Conservation (phyloP, 2,329 filamentous ascomycete species). For the Aureobasidium mangrovei region DNA sequence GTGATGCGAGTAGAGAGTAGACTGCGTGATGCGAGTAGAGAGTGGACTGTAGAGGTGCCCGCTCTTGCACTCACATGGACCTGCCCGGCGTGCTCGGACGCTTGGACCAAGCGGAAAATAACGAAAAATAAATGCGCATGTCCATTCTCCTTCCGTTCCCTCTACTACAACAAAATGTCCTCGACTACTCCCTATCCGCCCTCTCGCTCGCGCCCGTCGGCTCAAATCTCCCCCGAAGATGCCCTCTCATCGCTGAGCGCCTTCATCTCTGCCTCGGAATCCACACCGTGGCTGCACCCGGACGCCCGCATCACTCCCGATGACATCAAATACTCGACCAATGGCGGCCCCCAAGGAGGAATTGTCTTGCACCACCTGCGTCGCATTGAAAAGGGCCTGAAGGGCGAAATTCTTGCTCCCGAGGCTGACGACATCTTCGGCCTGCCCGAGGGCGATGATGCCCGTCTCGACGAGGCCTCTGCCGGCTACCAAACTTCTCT, state of each 20-base stretch:
- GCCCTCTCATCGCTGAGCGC: constrained; percentile 31
- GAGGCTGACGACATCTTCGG: constrained; percentile 23
- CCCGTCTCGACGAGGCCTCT: neutral
- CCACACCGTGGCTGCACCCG: constrained; percentile 39
- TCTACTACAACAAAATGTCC: constrained; percentile 8
- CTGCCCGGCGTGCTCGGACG: neutral
- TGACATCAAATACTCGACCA: constrained; percentile 35
- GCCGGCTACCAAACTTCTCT: constrained; percentile 13
- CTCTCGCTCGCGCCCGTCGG: constrained; percentile 25
- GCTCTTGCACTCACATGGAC: neutral
- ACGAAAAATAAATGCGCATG: neutral
- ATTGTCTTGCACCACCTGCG: constrained; percentile 46
- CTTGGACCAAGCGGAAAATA: neutral
- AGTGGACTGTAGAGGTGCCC: neutral
- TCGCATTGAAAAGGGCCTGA: constrained; percentile 44
- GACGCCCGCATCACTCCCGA: constrained; percentile 37
- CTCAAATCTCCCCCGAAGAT: constrained; percentile 25
- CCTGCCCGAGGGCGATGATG: neutral
- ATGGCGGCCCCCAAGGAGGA: constrained; percentile 36
- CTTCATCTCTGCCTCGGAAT: constrained; percentile 34
- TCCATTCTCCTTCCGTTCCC: neutral
- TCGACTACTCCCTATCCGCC: constrained; percentile 28
- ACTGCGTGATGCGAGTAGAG: neutral
- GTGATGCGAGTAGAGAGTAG: neutral
- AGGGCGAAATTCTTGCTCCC: constrained; percentile 42